Evolutionary conservation across 768 basidiomycete genomes (phyloP), one percentile per base, ranked within the genome.

Genomic region (Tephrocybe sp.): DNA sequence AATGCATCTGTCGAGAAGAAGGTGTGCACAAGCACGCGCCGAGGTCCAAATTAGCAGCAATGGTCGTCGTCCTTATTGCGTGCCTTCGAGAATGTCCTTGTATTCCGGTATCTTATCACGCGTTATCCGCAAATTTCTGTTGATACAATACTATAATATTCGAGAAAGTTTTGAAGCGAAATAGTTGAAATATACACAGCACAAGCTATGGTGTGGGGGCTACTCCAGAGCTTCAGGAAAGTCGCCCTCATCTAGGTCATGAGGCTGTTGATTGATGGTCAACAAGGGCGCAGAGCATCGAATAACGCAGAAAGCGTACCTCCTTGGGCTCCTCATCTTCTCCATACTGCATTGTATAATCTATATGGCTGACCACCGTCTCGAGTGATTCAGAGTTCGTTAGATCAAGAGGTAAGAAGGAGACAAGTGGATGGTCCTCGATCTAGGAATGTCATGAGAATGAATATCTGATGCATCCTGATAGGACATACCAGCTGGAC

Each of bases 251-350:
- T 97, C 95, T 67, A 97, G 73, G 67, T 97, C 93, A 63, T 82
- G 89, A 11, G 94, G 94, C 87, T 94, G 57, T 56, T 29, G 9
- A 16, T 33, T 33, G 59, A 48, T 46, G 40, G 22, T 53, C 61
- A 24, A 62, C 54, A 53, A 41, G 46, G 24, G 21, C 24, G 1
- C 16, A 29, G 23, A 2, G 34, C 44, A 42, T 18, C 31, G 52
- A 41, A 61, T 44, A 49, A 40, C 42, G n/a, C 2, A 21, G 30
- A 42, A 51, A 31, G 48, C 74, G 49, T 61, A 88, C 90, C 82
- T 91, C 91, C 74, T 88, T 93, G 13, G 95, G 94, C 63, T 99
- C 95, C 64, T 99, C 95, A 51, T 94, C 92, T 71, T 98, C 95
- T 27, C 95, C 95, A 61, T 97, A 99, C 64, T 99, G 97, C 84